Evolutionary conservation across 2,329 filamentous ascomycete species (phyloP).

Genomic region (Arthrocladium fulminans): DNA sequence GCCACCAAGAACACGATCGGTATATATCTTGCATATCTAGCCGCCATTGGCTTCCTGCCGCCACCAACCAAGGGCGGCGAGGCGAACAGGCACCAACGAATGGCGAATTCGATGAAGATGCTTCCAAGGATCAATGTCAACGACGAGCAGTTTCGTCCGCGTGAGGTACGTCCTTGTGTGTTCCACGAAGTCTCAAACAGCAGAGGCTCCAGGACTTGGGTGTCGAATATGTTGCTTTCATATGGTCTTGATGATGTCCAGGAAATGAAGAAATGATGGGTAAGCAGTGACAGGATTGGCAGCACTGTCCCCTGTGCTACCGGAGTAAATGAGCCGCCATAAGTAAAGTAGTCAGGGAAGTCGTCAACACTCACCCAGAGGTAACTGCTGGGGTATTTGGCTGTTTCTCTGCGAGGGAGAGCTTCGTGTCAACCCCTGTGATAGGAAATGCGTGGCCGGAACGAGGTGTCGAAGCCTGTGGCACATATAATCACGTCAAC

Average conservation of each 20-base stretch:
- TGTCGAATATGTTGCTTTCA: conserved; percentile 18
- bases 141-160: conserved; percentile 39
- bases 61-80: conserved; percentile 31
- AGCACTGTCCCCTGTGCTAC: conserved; percentile 25
- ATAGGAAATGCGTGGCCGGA: conserved; percentile 16
- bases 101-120: conserved; percentile 18
- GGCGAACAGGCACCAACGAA: not conserved
- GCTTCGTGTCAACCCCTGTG: conserved; percentile 12
- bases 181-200: conserved; percentile 27
- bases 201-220: conserved; percentile 19
- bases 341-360: conserved; percentile 25
- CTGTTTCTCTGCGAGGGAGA: no score
- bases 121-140: conserved; percentile 41
- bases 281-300: conserved; percentile 21
- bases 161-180: no score
- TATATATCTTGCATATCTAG: conserved; percentile 55
- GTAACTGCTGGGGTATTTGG: conserved; percentile 12
- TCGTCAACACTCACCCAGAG: conserved; percentile 13
- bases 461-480: conserved; percentile 15
- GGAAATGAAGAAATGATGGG: conserved; percentile 20
- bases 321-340: conserved; percentile 22
- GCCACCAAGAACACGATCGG: conserved; percentile 55
- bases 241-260: conserved; percentile 24
- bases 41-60: conserved; percentile 54
- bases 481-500: conserved; percentile 17